Evolutionary conservation across 176 grass and related monocot genomes (phyloP), one percentile per base, ranked within the genome.

Genomic region (Lolium perenne): DNA sequence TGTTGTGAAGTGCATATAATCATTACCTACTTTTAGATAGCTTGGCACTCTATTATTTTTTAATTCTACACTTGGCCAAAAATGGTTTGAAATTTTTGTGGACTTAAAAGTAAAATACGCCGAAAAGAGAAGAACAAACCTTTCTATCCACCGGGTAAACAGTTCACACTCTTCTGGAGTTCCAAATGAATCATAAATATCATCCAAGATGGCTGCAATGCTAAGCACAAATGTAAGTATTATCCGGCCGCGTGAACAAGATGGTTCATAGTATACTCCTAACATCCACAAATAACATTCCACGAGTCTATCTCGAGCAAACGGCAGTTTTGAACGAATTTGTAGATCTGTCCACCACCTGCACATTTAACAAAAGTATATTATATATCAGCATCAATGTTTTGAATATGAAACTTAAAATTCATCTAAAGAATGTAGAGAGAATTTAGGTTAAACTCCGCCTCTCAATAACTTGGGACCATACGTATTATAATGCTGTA

Each of bases 291-390:
- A 8, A 13, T 81, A 81, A 48, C 61, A 81, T 26, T 67, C 79
- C 43, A 80, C 78, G 1, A 80, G 26, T 80, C 78, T 64, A 26
- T 80, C 60, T 35, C 78, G 22, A 20, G 79, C 79, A 51, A 81
- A 67, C 7, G 79, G 46, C 45, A 81, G 79, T 6, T 3, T 81
- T 7, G 79, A 81, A n/a, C 53, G 16, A 81, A 81, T 6, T 13
- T 81, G 23, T 5, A 81, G 46, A 53, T 81, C 46, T 23, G 49
- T 81, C 79, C 79, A 81, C 61, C 79, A 81, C 61, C 61, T 81
- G 6, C 5, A 80, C 2, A 64, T 35, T 51, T 38, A 32, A 12
- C 2, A 4, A 21, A 53, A 11, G 0, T 2, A 4, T 78, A 11
- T 59, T 78, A 68, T 5, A 1, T 46, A 29, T 5, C 8, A 7